These are phyloP conservation scores for Udeniomyces megalosporus DNA, from an alignment of 768 basidiomycete species.

Conservation along the genomic window DNA sequence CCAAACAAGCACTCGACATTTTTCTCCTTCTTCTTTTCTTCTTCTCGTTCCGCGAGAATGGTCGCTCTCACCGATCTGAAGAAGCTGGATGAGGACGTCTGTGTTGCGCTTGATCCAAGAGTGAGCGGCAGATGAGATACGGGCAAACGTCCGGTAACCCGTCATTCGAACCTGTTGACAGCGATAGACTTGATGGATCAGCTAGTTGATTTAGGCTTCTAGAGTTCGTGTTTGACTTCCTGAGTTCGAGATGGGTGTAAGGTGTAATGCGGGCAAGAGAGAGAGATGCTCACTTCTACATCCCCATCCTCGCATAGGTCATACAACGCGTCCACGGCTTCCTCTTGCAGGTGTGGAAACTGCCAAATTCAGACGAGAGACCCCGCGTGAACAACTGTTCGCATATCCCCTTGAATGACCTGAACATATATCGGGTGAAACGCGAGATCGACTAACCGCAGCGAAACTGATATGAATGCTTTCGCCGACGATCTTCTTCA, in stretches of 20 bases:
- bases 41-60: too few relatives aligned
- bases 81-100: conserved; percentile 13
- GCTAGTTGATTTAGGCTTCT: neutral
- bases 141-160: conserved; percentile 9
- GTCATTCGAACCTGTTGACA: neutral
- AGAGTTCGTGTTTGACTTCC: neutral
- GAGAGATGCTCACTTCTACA: neutral
- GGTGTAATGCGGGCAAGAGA: neutral
- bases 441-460: too few relatives aligned
- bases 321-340: conserved; percentile 7
- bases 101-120: conserved; percentile 15
- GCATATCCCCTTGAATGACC: too few relatives aligned
- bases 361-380: neutral
- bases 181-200: neutral
- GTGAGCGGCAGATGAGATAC: neutral
- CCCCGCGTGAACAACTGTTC: too few relatives aligned
- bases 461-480: too few relatives aligned
- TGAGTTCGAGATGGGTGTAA: neutral
- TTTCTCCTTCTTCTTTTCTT: too few relatives aligned
- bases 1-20: too few relatives aligned
- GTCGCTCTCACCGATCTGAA: conserved; percentile 1
- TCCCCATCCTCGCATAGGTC: conserved; percentile 13
- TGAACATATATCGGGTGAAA: too few relatives aligned
- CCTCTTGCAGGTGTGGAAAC: conserved; percentile 4
- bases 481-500: too few relatives aligned